phyloP scores from a whole-genome alignment of 2,329 filamentous ascomycete species.

The Cryphonectria japonica region DNA sequence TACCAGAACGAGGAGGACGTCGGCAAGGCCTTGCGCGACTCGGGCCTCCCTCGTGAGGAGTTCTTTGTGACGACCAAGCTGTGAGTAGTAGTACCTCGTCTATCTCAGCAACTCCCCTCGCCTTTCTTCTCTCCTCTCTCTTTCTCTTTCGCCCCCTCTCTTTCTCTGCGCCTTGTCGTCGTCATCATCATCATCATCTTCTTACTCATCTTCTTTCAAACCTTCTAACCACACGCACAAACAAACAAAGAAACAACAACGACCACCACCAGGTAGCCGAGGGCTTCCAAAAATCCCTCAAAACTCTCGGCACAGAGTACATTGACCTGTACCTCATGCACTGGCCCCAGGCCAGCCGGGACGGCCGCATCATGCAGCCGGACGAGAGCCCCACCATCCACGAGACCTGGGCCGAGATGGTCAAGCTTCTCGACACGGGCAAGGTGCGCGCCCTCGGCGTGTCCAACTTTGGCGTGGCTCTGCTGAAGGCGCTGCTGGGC shows the following conservation, averaged over 20 bases:
- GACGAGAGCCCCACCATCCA: conserved; percentile 22
- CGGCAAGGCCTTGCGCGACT: conserved; percentile 39
- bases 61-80: conserved; percentile 42
- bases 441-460: conserved; percentile 70
- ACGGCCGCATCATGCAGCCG: conserved; percentile 10
- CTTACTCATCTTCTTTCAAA: too few species aligned
- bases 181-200: too few species aligned
- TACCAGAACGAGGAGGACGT: conserved; percentile 38
- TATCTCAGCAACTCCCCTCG: background rate
- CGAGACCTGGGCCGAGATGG: conserved; percentile 29
- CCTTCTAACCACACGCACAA: conserved; percentile 2
- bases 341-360: conserved; percentile 25
- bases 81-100: background rate
- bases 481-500: conserved; percentile 67
- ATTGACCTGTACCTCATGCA: conserved; percentile 59
- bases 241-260: conserved; percentile 22
- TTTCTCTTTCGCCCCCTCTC: too few species aligned
- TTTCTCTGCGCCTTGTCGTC: too few species aligned
- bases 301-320: conserved; percentile 56
- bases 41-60: conserved; percentile 40
- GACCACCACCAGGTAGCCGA: conserved; percentile 37
- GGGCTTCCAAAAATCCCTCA: conserved; percentile 37
- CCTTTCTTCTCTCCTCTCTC: background rate
- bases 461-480: conserved; percentile 69
- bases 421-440: conserved; percentile 54